Evolutionary conservation across 1,284 basidiomycete species (phyloP).

Genomic region (Phaffia rhodozyma): DNA sequence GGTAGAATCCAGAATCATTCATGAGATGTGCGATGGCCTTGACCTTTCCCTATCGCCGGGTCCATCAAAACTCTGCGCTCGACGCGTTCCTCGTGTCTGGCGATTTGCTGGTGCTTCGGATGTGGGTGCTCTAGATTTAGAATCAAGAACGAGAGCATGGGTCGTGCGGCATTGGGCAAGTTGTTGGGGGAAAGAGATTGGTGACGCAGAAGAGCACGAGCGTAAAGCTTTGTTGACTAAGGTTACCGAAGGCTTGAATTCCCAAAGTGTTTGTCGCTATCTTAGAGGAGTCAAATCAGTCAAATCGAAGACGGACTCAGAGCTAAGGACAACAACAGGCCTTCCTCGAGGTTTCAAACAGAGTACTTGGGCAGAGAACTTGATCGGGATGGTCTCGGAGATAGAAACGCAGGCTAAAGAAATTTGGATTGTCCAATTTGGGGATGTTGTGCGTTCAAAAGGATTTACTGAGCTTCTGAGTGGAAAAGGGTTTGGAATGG

Average conservation of each 20-base stretch:
- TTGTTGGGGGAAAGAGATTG: conserved; percentile 76
- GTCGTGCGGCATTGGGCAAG: conserved; percentile 70
- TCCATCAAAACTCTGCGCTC: conserved; percentile 8
- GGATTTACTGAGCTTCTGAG: conserved; percentile 64
- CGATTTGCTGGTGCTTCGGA: conserved; percentile 64
- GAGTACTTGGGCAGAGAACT: conserved; percentile 49
- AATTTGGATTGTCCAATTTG: conserved; percentile 47
- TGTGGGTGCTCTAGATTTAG: conserved; percentile 57
- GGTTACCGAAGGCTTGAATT: conserved; percentile 52
- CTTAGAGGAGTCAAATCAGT: conserved; percentile 27
- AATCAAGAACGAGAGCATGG: conserved; percentile 56
- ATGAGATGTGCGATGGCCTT: conserved; percentile 61
- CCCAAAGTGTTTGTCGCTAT: conserved; percentile 52
- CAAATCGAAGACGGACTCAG: conserved; percentile 26
- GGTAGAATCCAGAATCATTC: conserved; percentile 63
- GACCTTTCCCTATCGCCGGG: neutral
- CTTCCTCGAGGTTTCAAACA: conserved; percentile 38
- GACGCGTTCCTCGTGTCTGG: conserved; percentile 63
- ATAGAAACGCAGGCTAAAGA: conserved; percentile 52
- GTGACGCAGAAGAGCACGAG: conserved; percentile 50
- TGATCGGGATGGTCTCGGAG: conserved; percentile 50
- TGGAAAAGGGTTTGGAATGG: conserved; percentile 53
- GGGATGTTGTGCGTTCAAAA: conserved; percentile 49
- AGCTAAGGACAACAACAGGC: conserved; percentile 23
- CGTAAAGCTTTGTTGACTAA: conserved; percentile 58